A percentile compares a stretch with the other conserved stretches of the same genome.
These are phyloP conservation scores for Fragosphaeria purpurea DNA, from an alignment of 2,329 filamentous ascomycete genomes.

Conservation along the genomic window DNA sequence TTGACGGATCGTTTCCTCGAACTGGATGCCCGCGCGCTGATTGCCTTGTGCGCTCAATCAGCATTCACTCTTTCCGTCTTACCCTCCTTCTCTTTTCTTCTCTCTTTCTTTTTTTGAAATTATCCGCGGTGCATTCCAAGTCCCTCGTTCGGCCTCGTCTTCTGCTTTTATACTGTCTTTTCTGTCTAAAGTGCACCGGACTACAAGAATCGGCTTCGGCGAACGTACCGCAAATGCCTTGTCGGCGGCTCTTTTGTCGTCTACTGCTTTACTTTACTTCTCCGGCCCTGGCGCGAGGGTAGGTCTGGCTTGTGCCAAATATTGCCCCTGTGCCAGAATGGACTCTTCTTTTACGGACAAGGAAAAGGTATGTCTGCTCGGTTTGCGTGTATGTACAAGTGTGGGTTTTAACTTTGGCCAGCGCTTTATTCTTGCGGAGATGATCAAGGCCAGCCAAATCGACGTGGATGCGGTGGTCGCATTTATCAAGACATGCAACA, in stretches of 20 bases:
- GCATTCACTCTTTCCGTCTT: not conserved
- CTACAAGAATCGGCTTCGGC: not conserved
- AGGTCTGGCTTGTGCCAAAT: not conserved
- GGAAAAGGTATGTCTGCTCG: constrained; percentile 36
- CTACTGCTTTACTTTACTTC: constrained; percentile 17
- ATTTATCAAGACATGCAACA: constrained; percentile 31
- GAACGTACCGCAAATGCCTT: constrained; percentile 23
- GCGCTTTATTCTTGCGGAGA: constrained; percentile 48
- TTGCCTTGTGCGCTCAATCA: not conserved
- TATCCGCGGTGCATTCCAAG: not conserved
- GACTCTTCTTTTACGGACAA: constrained; percentile 37
- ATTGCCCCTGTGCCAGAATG: constrained; percentile 19
- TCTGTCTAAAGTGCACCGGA: not conserved
- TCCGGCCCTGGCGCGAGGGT: constrained; percentile 13
- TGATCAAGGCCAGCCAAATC: constrained; percentile 45
- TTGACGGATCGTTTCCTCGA: not conserved
- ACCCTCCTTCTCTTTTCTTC: not conserved
- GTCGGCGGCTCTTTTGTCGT: constrained; percentile 17
- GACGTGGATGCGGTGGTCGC: constrained; percentile 34
- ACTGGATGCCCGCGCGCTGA: not conserved
- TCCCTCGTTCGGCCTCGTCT: not conserved
- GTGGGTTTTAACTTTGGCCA: constrained; percentile 17
- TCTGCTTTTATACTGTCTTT: not conserved
- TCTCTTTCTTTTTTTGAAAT: not conserved
- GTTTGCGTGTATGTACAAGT: not conserved